A percentile compares a stretch with the other conserved stretches of the same genome.
Conservation (phyloP, 768 basidiomycete genomes). For the Podaxis sp. region DNA sequence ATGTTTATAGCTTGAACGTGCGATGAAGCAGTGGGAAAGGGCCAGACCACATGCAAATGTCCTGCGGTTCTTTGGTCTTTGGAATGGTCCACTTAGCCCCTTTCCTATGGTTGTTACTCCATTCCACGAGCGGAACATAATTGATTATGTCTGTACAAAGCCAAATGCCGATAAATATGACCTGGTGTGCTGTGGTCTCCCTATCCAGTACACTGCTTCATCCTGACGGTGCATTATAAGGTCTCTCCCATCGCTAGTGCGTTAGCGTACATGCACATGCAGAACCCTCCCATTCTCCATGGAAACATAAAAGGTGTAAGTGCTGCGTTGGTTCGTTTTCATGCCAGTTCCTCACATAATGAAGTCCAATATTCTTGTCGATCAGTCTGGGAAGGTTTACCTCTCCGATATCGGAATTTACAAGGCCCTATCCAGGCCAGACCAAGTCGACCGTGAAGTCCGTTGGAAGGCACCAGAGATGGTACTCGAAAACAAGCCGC, state of each 20-base stretch:
- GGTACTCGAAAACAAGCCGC: background rate
- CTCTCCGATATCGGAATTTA: constrained; percentile 2
- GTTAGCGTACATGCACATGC: background rate
- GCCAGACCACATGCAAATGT: background rate
- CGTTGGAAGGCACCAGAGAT: constrained; percentile 7
- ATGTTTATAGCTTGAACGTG: background rate
- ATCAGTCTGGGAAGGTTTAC: background rate
- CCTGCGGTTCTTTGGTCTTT: background rate
- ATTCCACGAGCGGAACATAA: background rate
- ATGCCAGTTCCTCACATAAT: no score
- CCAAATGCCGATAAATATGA: background rate
- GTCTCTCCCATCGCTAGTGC: background rate
- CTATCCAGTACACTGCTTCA: background rate
- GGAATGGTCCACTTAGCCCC: background rate
- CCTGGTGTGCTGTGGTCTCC: background rate
- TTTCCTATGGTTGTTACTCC: background rate
- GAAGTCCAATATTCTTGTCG: constrained; percentile 6
- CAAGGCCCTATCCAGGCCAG: background rate
- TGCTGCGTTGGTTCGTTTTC: background rate
- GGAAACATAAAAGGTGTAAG: constrained; percentile 5
- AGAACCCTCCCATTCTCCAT: background rate
- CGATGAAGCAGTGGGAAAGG: background rate
- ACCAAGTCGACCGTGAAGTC: background rate
- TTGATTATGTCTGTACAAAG: background rate
- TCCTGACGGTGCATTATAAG: background rate